phyloP scores from a whole-genome alignment of 2,329 filamentous ascomycete species.

The Coniochaeta sp. region DNA sequence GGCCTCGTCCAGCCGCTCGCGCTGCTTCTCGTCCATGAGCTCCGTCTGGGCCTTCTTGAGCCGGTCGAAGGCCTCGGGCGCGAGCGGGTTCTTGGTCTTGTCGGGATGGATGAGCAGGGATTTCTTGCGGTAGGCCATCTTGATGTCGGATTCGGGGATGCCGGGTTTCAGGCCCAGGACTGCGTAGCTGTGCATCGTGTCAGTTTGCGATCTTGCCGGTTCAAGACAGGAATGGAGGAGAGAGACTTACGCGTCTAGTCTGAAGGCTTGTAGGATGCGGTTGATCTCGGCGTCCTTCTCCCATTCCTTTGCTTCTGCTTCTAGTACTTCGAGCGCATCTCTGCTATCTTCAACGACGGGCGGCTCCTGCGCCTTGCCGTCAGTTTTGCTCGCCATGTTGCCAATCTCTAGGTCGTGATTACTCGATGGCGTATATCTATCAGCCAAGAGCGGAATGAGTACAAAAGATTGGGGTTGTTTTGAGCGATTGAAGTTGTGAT shows the following conservation, averaged over 20 bases:
- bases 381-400: slow-evolving; percentile 36
- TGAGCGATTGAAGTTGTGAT: neutral
- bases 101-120: slow-evolving; percentile 99
- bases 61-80: slow-evolving; percentile 92
- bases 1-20: slow-evolving; percentile 79
- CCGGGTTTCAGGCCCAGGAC: slow-evolving; percentile 94
- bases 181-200: slow-evolving; percentile 57
- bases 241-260: slow-evolving; percentile 49
- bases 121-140: slow-evolving; percentile 87
- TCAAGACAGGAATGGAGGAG: neutral
- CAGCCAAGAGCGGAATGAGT: neutral
- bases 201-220: neutral
- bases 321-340: slow-evolving; percentile 73
- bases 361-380: slow-evolving; percentile 30
- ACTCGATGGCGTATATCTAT: neutral
- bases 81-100: slow-evolving; percentile 85
- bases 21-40: slow-evolving; percentile 90
- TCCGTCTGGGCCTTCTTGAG: slow-evolving; percentile 90
- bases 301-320: slow-evolving; percentile 81
- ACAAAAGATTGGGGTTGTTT: neutral
- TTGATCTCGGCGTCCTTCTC: slow-evolving; percentile 97
- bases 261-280: slow-evolving; percentile 85
- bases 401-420: neutral
- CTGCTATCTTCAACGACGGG: slow-evolving; percentile 22
- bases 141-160: slow-evolving; percentile 93